Percentiles rank a stretch among this genome's conserved stretches.
phyloP scores from a whole-genome alignment of 345 rosid genomes.

The Bruguiera parviflora region DNA sequence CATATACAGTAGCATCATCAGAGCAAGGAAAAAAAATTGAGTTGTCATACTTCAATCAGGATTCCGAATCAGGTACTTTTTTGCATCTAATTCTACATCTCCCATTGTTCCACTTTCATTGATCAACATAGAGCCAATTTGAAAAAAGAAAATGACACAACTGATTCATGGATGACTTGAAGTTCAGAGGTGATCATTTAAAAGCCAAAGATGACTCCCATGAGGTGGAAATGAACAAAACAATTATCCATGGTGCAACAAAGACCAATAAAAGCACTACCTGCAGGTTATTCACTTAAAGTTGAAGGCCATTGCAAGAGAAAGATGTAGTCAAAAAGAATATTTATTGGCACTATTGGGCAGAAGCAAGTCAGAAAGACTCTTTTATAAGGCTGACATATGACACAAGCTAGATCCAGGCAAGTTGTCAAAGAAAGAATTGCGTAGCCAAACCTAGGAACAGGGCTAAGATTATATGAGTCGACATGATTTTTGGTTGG shows the following conservation, averaged over 20 bases:
- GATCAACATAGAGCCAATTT: too few relatives aligned
- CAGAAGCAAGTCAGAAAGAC: neutral
- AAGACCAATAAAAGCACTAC: neutral
- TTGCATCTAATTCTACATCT: too few relatives aligned
- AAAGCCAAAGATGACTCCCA: slow-evolving; percentile 1
- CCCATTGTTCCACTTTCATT: too few relatives aligned
- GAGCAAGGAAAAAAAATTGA: neutral
- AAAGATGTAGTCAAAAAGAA: neutral
- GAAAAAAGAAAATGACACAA: too few relatives aligned
- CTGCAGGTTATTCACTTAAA: neutral
- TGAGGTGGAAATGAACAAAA: neutral
- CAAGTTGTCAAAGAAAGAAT: neutral
- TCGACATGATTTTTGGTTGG: neutral
- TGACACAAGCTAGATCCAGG: neutral
- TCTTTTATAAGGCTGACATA: neutral
- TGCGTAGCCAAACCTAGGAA: neutral
- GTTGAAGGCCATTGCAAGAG: too few relatives aligned
- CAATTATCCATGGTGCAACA: neutral
- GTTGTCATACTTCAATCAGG: neutral
- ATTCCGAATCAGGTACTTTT: too few relatives aligned
- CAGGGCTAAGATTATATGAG: neutral
- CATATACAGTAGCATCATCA: neutral
- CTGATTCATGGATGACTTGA: too few relatives aligned
- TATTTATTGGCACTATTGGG: neutral
- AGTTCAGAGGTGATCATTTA: neutral